A percentile compares a stretch with the other conserved stretches of the same genome.
Evolutionary conservation across 2,329 filamentous ascomycete genomes (phyloP).

Genomic region (Pyricularia sp.): DNA sequence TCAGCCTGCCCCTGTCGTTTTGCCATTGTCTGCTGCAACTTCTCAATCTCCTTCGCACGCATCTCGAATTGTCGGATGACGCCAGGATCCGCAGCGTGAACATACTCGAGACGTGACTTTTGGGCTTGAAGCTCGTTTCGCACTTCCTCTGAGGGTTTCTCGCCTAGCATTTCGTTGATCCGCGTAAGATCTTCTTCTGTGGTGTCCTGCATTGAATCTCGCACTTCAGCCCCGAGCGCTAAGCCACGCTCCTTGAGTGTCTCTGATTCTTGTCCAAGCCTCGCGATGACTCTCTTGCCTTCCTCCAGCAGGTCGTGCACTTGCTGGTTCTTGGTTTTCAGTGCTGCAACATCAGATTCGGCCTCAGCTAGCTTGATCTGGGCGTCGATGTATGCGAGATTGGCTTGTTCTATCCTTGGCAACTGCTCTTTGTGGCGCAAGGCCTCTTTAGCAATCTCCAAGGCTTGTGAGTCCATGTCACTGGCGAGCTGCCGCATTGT

Average conservation of each 20-base stretch:
- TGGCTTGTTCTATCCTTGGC: not conserved
- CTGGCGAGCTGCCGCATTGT: not conserved
- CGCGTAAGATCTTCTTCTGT: slow-evolving; percentile 29
- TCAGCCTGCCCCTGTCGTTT: slow-evolving; percentile 45
- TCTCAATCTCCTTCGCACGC: slow-evolving; percentile 60
- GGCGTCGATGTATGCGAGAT: not conserved
- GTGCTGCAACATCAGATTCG: slow-evolving; percentile 62
- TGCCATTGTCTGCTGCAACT: slow-evolving; percentile 47
- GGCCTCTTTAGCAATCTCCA: not conserved
- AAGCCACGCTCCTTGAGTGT: not conserved
- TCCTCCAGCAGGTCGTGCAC: slow-evolving; percentile 37
- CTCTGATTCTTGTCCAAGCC: slow-evolving; percentile 22
- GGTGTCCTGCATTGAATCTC: slow-evolving; percentile 27
- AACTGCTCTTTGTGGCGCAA: not conserved
- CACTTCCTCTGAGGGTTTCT: slow-evolving; percentile 52
- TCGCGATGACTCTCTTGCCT: slow-evolving; percentile 24
- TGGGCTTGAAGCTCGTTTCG: slow-evolving; percentile 67
- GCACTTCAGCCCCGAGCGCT: slow-evolving; percentile 3
- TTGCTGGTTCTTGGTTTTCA: slow-evolving; percentile 56
- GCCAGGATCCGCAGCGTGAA: slow-evolving; percentile 67
- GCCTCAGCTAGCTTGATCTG: slow-evolving; percentile 62
- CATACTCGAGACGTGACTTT: slow-evolving; percentile 66
- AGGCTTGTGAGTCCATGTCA: not conserved
- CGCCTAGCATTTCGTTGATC: slow-evolving; percentile 32
- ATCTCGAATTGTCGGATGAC: slow-evolving; percentile 71